These are phyloP conservation scores for Wickerhamomyces rabaulensis DNA, from an alignment of 805 yeast species.

Conservation along the genomic window DNA sequence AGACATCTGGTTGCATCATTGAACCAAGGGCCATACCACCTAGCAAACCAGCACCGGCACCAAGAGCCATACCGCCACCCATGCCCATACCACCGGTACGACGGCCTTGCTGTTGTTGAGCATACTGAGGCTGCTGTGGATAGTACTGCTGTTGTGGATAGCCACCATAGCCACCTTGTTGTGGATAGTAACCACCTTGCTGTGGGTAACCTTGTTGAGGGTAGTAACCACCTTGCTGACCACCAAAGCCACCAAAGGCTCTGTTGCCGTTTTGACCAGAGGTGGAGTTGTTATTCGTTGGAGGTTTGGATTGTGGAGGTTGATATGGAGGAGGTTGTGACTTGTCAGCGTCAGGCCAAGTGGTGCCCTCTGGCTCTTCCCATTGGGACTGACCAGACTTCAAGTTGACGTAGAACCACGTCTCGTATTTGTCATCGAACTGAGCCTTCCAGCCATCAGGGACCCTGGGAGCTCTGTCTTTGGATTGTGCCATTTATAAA, in stretches of 20 bases:
- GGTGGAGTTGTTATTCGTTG: conserved; percentile 4
- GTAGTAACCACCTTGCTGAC: conserved; percentile 15
- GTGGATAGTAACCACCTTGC: conserved; percentile 1
- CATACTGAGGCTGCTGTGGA: conserved; percentile 20
- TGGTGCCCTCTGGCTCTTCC: conserved; percentile 73
- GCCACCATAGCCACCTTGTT: conserved; percentile 9
- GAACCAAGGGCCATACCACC: conserved; percentile 27
- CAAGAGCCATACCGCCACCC: conserved; percentile 18
- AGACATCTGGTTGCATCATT: conserved; percentile 22
- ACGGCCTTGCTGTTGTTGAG: conserved; percentile 27
- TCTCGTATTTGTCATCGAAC: conserved; percentile 61
- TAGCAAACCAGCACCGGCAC: conserved; percentile 26
- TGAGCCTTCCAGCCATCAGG: conserved; percentile 73
- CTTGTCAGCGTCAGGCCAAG: conserved; percentile 25
- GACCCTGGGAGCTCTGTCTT: conserved; percentile 39
- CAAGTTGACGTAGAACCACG: conserved; percentile 80
- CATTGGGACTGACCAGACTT: conserved; percentile 77
- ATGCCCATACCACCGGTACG: conserved; percentile 26
- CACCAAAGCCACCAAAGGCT: conserved; percentile 5
- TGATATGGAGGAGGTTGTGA: conserved; percentile 39
- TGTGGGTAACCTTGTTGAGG: conserved; percentile 16
- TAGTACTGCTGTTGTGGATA: conserved; percentile 27
- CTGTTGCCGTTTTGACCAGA: conserved; percentile 12
- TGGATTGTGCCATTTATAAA: background rate
- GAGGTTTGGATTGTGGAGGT: conserved; percentile 6